Percentiles rank a stretch among this genome's conserved stretches.
phyloP scores from a whole-genome alignment of 257 asterid species.

The Oldenlandia corymbosa region DNA sequence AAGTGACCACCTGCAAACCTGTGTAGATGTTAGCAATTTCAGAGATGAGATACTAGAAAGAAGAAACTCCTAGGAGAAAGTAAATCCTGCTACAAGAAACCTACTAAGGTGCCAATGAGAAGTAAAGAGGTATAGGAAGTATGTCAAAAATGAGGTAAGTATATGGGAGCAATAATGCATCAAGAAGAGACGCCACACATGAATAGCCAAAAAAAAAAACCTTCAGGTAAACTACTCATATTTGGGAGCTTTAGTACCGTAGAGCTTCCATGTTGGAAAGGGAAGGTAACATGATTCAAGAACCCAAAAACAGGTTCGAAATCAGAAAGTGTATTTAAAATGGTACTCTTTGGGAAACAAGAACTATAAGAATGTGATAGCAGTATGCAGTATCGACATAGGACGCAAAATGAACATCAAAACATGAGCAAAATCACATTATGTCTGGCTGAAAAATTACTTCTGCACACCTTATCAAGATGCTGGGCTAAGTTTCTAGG shows the following conservation, averaged over 20 bases:
- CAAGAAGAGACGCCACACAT: background rate
- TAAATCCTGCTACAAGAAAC: background rate
- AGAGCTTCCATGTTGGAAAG: background rate
- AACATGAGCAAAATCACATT: conserved; percentile 3
- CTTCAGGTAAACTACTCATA: background rate
- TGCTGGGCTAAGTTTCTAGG: conserved; percentile 80
- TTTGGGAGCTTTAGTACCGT: background rate
- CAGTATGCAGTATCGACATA: background rate
- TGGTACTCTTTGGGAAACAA: background rate
- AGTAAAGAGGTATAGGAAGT: background rate
- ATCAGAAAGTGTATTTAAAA: background rate
- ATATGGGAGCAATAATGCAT: background rate
- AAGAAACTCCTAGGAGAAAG: background rate
- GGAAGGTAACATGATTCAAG: background rate
- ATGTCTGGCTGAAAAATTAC: conserved; percentile 3
- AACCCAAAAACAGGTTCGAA: background rate
- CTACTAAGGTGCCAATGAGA: background rate
- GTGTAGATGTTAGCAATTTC: conserved; percentile 68
- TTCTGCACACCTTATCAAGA: conserved; percentile 84
- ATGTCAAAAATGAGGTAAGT: background rate
- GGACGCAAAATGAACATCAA: background rate
- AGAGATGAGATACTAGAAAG: conserved; percentile 11
- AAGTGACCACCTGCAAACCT: conserved; percentile 89
- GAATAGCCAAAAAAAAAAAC: background rate
- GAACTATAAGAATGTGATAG: too few relatives aligned